A percentile compares a stretch with the other conserved stretches of the same genome.
These are phyloP conservation scores for Golubevia pallescens DNA, from an alignment of 1,284 basidiomycete species.

Conservation along the genomic window DNA sequence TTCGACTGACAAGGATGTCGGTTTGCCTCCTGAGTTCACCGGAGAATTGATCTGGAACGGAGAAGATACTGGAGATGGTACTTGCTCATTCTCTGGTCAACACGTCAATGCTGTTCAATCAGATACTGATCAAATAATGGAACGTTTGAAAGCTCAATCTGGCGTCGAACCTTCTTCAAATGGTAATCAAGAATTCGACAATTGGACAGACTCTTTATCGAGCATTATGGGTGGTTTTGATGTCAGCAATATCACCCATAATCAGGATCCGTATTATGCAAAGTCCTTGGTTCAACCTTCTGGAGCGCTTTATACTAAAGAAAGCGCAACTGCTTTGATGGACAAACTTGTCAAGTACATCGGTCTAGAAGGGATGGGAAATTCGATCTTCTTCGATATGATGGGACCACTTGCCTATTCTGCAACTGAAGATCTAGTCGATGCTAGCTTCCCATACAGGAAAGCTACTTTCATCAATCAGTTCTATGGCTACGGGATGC, in stretches of 20 bases:
- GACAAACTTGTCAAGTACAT: constrained; percentile 19
- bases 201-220: constrained; percentile 20
- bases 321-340: constrained; percentile 20
- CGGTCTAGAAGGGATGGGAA: constrained; percentile 28
- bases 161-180: constrained; percentile 2
- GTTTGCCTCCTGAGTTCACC: constrained; percentile 21
- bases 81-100: constrained; percentile 32
- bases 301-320: constrained; percentile 13
- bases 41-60: constrained; percentile 30
- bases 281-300: constrained; percentile 32
- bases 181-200: constrained; percentile 9
- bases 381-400: constrained; percentile 33
- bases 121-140: constrained; percentile 14
- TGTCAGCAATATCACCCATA: neutral
- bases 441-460: constrained; percentile 19
- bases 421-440: neutral
- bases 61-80: constrained; percentile 15
- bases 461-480: constrained; percentile 23
- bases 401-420: constrained; percentile 23
- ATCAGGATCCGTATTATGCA: constrained; percentile 39
- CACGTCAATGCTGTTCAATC: constrained; percentile 14
- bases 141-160: constrained; percentile 10
- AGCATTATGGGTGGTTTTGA: constrained; percentile 31
- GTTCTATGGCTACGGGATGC: constrained; percentile 38
- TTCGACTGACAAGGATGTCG: neutral